Percentiles rank a stretch among this genome's conserved stretches.
Evolutionary conservation across 306 rosid species (phyloP).

Genomic region (Coriaria nepalensis): DNA sequence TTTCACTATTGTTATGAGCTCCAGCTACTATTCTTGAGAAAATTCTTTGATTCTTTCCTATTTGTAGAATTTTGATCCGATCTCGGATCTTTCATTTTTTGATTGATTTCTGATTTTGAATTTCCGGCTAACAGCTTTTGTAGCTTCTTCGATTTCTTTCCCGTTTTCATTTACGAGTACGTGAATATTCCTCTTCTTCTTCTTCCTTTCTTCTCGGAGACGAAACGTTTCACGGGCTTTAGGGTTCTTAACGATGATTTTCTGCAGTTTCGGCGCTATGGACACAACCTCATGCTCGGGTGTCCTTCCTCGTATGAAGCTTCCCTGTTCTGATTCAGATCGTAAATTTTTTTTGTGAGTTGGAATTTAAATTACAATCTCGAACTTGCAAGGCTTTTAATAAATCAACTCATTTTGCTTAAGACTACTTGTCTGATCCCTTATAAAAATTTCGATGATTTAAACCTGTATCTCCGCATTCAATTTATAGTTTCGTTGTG

Average conservation of each 20-base stretch:
- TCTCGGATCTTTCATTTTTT: too few species aligned
- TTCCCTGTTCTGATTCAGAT: background rate
- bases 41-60: background rate
- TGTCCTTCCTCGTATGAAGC: slow-evolving; percentile 1
- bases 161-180: too few species aligned
- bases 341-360: background rate
- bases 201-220: background rate
- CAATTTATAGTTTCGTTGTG: too few species aligned
- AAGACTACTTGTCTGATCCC: background rate
- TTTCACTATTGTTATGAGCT: too few species aligned
- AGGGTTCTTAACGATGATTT: background rate
- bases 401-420: too few species aligned
- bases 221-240: background rate
- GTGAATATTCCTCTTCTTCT: background rate
- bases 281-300: slow-evolving; percentile 4
- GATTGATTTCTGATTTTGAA: too few species aligned
- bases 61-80: too few species aligned
- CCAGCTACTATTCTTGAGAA: too few species aligned
- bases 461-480: too few species aligned
- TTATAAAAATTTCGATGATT: too few species aligned
- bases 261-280: slow-evolving; percentile 1
- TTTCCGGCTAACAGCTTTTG: background rate
- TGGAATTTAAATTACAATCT: background rate
- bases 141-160: background rate
- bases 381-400: background rate